These are phyloP conservation scores for Pseudogymnoascus sp. DNA, from an alignment of 2,329 filamentous ascomycete species.

Conservation along the genomic window DNA sequence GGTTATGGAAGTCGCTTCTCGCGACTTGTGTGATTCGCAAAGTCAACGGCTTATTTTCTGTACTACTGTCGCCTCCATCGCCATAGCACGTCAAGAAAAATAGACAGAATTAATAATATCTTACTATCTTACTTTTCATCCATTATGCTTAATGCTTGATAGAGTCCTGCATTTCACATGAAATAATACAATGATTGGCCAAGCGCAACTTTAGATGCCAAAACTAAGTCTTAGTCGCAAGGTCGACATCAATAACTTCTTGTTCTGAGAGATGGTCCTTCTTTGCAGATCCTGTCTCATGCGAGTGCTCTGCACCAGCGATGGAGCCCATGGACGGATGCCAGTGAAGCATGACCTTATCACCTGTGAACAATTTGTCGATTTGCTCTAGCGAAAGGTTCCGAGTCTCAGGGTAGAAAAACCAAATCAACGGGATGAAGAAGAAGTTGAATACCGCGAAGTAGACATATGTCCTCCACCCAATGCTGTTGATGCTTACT, in stretches of 20 bases:
- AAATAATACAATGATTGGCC: not conserved
- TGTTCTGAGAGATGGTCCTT: not conserved
- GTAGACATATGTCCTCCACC: conserved; percentile 36
- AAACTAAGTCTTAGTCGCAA: not conserved
- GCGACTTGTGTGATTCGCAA: too few species aligned
- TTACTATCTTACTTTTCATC: too few species aligned
- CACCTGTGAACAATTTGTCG: conserved; percentile 22
- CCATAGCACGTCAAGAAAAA: too few species aligned
- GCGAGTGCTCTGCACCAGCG: not conserved
- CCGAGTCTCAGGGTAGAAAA: conserved; percentile 28
- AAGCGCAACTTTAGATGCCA: not conserved
- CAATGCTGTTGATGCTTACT: conserved; percentile 25
- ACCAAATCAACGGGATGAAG: conserved; percentile 23
- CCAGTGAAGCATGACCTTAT: conserved; percentile 25
- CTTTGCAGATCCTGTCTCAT: not conserved
- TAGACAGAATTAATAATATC: too few species aligned
- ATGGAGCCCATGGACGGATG: conserved; percentile 18
- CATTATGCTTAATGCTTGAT: too few species aligned
- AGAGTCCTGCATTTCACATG: too few species aligned
- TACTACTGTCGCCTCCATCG: too few species aligned
- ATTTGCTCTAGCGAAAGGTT: conserved; percentile 27
- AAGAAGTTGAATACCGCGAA: conserved; percentile 47
- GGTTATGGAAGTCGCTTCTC: too few species aligned
- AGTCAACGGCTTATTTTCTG: too few species aligned
- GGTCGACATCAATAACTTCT: not conserved